Conservation (phyloP, 805 yeast genomes). For the Lipomyces kockii region DNA sequence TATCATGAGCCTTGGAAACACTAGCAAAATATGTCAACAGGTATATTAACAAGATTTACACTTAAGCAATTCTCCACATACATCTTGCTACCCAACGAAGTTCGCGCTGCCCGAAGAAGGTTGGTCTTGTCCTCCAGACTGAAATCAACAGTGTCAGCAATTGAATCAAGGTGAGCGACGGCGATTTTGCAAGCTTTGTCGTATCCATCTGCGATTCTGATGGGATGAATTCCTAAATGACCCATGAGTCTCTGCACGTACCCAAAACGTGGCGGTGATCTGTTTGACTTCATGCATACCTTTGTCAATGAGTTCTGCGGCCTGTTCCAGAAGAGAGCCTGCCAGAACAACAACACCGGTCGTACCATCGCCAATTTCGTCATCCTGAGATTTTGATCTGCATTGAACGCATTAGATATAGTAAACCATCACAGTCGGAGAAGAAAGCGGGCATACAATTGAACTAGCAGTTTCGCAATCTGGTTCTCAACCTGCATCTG, state of each 20-base stretch:
- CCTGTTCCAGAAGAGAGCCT: slow-evolving; percentile 91
- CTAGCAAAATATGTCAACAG: slow-evolving; percentile 12
- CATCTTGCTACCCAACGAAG: slow-evolving; percentile 92
- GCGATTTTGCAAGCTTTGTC: slow-evolving; percentile 97
- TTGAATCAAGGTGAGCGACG: slow-evolving; percentile 69
- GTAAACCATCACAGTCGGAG: not conserved
- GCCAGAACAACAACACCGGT: slow-evolving; percentile 98
- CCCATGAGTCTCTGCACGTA: no score
- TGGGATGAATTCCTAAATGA: slow-evolving; percentile 83
- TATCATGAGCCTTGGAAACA: slow-evolving; percentile 90
- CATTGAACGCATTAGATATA: not conserved
- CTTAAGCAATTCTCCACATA: slow-evolving; percentile 1
- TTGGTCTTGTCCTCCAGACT: slow-evolving; percentile 53
- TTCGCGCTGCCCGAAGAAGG: slow-evolving; percentile 87
- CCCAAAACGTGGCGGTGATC: not conserved
- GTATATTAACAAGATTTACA: not conserved
- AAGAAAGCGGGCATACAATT: slow-evolving; percentile 54
- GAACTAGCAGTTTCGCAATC: slow-evolving; percentile 93
- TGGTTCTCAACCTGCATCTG: slow-evolving; percentile 97
- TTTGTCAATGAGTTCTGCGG: slow-evolving; percentile 89
- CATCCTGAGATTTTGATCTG: slow-evolving; percentile 84
- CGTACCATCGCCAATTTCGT: slow-evolving; percentile 98
- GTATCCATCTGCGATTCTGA: slow-evolving; percentile 94
- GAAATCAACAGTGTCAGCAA: slow-evolving; percentile 69
- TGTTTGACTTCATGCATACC: slow-evolving; percentile 14